A percentile compares a stretch with the other conserved stretches of the same genome.
Evolutionary conservation across 2,329 filamentous ascomycete species (phyloP).

Genomic region (Ascochyta fabae): DNA sequence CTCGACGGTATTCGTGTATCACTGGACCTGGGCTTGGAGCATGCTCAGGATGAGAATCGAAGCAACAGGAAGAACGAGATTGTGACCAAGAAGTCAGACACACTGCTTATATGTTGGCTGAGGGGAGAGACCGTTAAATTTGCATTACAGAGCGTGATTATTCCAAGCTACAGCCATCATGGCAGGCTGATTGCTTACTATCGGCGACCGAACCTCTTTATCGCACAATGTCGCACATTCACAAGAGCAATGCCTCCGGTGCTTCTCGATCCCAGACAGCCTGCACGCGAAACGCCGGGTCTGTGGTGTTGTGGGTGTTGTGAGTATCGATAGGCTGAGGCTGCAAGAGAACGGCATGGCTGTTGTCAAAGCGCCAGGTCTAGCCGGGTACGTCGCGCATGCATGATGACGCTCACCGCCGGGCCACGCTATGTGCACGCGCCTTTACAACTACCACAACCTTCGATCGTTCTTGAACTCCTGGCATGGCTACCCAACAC

Average conservation of each 20-base stretch:
- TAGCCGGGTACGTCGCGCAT: slow-evolving; percentile 6
- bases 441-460: slow-evolving; percentile 4
- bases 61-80: too few relatives aligned
- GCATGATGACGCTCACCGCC: slow-evolving; percentile 19
- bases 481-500: slow-evolving; percentile 11
- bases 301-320: neutral
- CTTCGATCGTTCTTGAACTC: neutral
- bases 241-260: neutral
- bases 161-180: too few relatives aligned
- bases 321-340: slow-evolving; percentile 11
- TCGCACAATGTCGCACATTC: neutral
- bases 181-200: too few relatives aligned
- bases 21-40: too few relatives aligned
- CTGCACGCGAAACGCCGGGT: slow-evolving; percentile 3
- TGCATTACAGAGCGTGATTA: too few relatives aligned
- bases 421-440: slow-evolving; percentile 8
- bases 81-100: too few relatives aligned
- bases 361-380: slow-evolving; percentile 1
- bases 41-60: too few relatives aligned
- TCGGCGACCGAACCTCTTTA: neutral
- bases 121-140: too few relatives aligned
- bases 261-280: neutral
- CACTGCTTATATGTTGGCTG: too few relatives aligned
- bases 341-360: neutral
- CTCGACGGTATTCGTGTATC: too few relatives aligned